phyloP scores from a whole-genome alignment of 805 yeast genomes.

The Candida boleticola region DNA sequence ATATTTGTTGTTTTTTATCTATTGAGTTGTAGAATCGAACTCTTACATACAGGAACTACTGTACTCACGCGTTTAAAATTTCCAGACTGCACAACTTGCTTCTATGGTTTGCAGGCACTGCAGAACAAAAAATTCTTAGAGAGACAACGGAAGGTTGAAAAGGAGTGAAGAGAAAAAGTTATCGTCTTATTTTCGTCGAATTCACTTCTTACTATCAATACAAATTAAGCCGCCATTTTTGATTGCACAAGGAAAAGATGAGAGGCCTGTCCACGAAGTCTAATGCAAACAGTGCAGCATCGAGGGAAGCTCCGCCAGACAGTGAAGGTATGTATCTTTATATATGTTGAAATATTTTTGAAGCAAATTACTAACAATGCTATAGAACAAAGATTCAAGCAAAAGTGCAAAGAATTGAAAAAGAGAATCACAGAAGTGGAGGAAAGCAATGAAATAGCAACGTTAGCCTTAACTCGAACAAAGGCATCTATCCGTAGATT shows the following conservation, averaged over 20 bases:
- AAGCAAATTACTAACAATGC: slow-evolving; percentile 4
- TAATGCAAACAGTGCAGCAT: not conserved
- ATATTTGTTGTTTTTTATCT: not conserved
- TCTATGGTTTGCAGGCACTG: no score
- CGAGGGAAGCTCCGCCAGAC: slow-evolving; percentile 32
- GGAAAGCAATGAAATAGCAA: slow-evolving; percentile 70
- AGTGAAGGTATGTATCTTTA: slow-evolving; percentile 36
- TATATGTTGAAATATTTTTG: not conserved
- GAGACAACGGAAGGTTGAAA: no score
- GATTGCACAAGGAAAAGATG: no score
- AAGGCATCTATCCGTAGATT: slow-evolving; percentile 72
- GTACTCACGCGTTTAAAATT: no score
- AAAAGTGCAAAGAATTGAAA: slow-evolving; percentile 71
- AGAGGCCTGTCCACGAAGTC: slow-evolving; percentile 1
- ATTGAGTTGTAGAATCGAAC: no score
- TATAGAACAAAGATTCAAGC: slow-evolving; percentile 45
- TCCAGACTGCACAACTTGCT: no score
- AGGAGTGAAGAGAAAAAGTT: no score
- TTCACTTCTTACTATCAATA: no score
- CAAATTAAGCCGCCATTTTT: no score
- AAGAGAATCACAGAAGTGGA: slow-evolving; percentile 70
- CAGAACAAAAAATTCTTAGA: no score
- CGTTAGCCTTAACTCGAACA: slow-evolving; percentile 75
- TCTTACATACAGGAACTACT: no score
- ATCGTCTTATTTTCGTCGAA: no score